A percentile compares a stretch with the other conserved stretches of the same genome.
Conservation (phyloP, 1,284 basidiomycete genomes). For the Cutaneotrichosporon dermatis region DNA sequence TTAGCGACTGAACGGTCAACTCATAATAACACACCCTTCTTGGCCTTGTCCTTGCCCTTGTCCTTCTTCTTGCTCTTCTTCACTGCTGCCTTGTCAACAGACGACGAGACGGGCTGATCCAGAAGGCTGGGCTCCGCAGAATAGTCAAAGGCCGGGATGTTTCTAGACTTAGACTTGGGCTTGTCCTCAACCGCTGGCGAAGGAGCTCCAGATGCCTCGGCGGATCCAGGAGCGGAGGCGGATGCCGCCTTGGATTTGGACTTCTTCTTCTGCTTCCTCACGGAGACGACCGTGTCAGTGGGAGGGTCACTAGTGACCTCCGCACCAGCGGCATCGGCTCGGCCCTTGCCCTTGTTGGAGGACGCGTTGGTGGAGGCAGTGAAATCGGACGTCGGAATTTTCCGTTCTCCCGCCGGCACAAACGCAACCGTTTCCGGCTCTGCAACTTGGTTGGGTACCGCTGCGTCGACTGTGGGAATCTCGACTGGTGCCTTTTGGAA, state of each 20-base stretch:
- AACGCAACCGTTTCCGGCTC: slow-evolving; percentile 64
- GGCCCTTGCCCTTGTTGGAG: slow-evolving; percentile 1
- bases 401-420: slow-evolving; percentile 53
- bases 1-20: no score
- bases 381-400: slow-evolving; percentile 34
- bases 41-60: slow-evolving; percentile 25
- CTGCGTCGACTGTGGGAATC: slow-evolving; percentile 2
- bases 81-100: not conserved
- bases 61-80: not conserved
- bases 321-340: not conserved
- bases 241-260: not conserved
- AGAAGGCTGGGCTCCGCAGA: slow-evolving; percentile 67
- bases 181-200: not conserved
- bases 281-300: slow-evolving; percentile 31
- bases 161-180: slow-evolving; percentile 34
- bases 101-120: slow-evolving; percentile 51
- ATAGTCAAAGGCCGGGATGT: slow-evolving; percentile 67
- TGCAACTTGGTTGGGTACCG: not conserved
- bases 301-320: not conserved
- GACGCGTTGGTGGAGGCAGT: not conserved
- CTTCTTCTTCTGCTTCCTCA: slow-evolving; percentile 31
- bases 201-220: not conserved
- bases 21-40: slow-evolving; percentile 31
- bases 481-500: slow-evolving; percentile 12
- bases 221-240: not conserved